Conservation (phyloP, 768 basidiomycete species). For the Pholiota molesta region DNA sequence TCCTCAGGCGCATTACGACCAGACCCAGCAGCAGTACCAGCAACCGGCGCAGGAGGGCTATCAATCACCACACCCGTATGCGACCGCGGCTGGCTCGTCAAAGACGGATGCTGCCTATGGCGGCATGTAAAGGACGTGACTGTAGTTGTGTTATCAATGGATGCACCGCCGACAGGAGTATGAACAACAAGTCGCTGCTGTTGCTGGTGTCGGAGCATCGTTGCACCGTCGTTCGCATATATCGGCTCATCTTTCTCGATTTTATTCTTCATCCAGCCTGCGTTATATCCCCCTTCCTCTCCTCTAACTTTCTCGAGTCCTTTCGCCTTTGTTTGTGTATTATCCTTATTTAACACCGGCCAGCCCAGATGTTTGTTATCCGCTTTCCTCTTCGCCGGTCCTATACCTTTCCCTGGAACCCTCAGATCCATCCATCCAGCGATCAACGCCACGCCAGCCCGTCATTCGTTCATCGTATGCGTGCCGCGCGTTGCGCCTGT, state of each 20-base stretch:
- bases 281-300: background rate
- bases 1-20: slow-evolving; percentile 5
- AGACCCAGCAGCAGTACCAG: slow-evolving; percentile 7
- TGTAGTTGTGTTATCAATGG: background rate
- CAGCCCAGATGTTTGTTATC: too few relatives aligned
- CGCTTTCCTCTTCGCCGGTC: background rate
- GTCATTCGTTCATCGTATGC: background rate
- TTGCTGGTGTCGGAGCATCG: background rate
- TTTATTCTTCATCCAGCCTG: background rate
- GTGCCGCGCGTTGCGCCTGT: background rate
- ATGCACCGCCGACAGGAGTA: background rate
- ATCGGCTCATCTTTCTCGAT: background rate
- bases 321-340: background rate
- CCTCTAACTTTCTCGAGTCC: slow-evolving; percentile 1
- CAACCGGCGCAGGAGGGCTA: slow-evolving; percentile 17
- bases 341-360: slow-evolving; percentile 3
- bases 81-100: slow-evolving; percentile 6
- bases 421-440: background rate
- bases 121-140: slow-evolving; percentile 3
- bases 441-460: background rate
- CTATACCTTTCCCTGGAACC: background rate
- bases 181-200: background rate
- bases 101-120: slow-evolving; percentile 9
- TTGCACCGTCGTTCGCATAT: background rate
- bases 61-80: slow-evolving; percentile 24